These are phyloP conservation scores for Saccharomycopsis fermentans DNA, from an alignment of 805 yeast species.

Conservation along the genomic window DNA sequence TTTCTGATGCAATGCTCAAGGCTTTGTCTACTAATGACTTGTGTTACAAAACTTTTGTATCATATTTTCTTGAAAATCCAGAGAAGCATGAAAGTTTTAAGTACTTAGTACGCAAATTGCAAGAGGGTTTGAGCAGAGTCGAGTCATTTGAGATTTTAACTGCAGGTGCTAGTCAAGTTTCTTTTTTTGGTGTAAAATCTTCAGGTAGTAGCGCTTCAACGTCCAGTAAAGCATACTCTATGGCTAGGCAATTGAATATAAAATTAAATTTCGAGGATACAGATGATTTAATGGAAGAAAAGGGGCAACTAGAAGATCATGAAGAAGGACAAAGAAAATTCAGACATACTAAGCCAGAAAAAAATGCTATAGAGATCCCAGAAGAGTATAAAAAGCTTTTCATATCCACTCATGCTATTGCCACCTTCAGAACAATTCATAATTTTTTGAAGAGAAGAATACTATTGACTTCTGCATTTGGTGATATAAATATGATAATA, in stretches of 20 bases:
- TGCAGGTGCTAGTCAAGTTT: slow-evolving; percentile 26
- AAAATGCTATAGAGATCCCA: slow-evolving; percentile 20
- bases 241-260: slow-evolving; percentile 64
- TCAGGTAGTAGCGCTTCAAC: slow-evolving; percentile 8
- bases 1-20: slow-evolving; percentile 35
- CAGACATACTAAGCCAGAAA: not conserved
- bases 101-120: slow-evolving; percentile 47
- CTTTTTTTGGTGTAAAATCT: slow-evolving; percentile 3
- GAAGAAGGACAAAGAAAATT: not conserved
- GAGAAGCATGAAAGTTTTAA: slow-evolving; percentile 20
- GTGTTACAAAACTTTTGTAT: slow-evolving; percentile 36
- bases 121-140: slow-evolving; percentile 61
- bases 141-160: slow-evolving; percentile 57
- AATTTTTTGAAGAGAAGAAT: slow-evolving; percentile 36
- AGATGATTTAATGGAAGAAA: not conserved
- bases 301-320: not conserved
- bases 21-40: slow-evolving; percentile 26
- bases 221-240: slow-evolving; percentile 41
- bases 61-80: slow-evolving; percentile 22
- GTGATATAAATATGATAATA: not conserved
- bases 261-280: slow-evolving; percentile 35
- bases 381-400: slow-evolving; percentile 26
- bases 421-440: slow-evolving; percentile 45
- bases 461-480: slow-evolving; percentile 23
- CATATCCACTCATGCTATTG: slow-evolving; percentile 48